Evolutionary conservation across 23 red algal genomes (phyloP).

Genomic region (Gracilariopsis chorda): DNA sequence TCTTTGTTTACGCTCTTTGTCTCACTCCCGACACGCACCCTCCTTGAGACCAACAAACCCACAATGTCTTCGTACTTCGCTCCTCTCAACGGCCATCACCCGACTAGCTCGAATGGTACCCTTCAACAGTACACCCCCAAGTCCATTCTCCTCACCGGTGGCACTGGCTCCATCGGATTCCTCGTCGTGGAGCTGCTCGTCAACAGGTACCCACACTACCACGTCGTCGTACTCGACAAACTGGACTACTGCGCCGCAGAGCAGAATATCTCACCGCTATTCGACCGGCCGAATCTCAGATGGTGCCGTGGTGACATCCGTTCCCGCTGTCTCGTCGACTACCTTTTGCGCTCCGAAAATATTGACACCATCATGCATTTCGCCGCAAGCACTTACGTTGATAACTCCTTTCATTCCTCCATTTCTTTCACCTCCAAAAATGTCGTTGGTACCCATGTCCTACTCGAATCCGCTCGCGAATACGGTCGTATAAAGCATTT

Average conservation of each 20-base stretch:
- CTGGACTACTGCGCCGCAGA: constrained; percentile 90
- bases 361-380: constrained; percentile 99
- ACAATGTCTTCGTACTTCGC: not conserved
- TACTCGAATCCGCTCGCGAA: constrained; percentile 85
- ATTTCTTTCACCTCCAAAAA: constrained; percentile 92
- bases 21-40: no score
- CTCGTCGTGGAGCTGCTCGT: constrained; percentile 81
- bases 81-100: not conserved
- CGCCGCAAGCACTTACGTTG: constrained; percentile 96
- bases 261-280: constrained; percentile 67
- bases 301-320: constrained; percentile 94
- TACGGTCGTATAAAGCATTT: constrained; percentile 73
- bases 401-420: constrained; percentile 90
- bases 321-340: constrained; percentile 83
- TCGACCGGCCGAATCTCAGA: constrained; percentile 65
- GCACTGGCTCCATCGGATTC: constrained; percentile 95
- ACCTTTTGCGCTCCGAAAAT: constrained; percentile 74
- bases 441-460: constrained; percentile 93
- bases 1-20: no score
- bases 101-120: not conserved
- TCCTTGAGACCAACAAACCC: no score
- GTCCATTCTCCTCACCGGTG: constrained; percentile 90
- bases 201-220: constrained; percentile 69
- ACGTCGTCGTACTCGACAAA: constrained; percentile 85
- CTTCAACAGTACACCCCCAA: not conserved